These are phyloP conservation scores for Chlorella sp. DNA, from an alignment of 139 green algal species.

Conservation along the genomic window DNA sequence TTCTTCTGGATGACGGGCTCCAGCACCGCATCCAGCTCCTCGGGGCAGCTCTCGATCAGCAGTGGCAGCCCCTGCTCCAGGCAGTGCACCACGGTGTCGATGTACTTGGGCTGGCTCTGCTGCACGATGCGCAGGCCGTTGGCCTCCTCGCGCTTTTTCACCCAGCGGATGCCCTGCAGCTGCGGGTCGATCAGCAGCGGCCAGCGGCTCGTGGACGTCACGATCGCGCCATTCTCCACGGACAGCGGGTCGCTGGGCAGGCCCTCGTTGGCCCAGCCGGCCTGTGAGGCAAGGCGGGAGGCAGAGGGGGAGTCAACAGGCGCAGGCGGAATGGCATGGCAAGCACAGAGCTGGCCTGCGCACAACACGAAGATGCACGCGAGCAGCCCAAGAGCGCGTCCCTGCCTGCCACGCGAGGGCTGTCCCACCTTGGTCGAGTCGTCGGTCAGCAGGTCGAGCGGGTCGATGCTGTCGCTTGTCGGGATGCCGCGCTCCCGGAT, in stretches of 20 bases:
- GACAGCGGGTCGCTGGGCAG: conserved; percentile 81
- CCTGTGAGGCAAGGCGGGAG: conserved; percentile 25
- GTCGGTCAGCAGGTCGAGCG: conserved; percentile 61
- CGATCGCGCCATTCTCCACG: conserved; percentile 91
- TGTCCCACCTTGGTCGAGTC: conserved; percentile 56
- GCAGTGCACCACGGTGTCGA: conserved; percentile 80
- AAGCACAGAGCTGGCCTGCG: no score
- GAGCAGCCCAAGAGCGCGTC: no score
- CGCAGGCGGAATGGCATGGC: no score
- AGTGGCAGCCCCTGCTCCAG: conserved; percentile 85
- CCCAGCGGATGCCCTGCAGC: conserved; percentile 89
- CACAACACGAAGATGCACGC: no score
- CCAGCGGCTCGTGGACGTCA: conserved; percentile 74
- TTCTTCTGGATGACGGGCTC: conserved; percentile 80
- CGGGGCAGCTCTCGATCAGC: conserved; percentile 86
- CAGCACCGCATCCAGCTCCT: conserved; percentile 88
- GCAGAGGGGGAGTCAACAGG: neutral
- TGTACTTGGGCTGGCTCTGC: conserved; percentile 80
- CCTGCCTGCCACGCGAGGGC: no score
- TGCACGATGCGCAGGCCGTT: conserved; percentile 86
- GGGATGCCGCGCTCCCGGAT: conserved; percentile 73
- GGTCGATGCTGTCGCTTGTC: conserved; percentile 51
- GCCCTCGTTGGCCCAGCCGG: conserved; percentile 83
- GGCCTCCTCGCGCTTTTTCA: conserved; percentile 74
- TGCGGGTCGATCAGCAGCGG: conserved; percentile 92